phyloP scores from a whole-genome alignment of 495 filamentous ascomycete genomes.

The Daldinia bambusicola region DNA sequence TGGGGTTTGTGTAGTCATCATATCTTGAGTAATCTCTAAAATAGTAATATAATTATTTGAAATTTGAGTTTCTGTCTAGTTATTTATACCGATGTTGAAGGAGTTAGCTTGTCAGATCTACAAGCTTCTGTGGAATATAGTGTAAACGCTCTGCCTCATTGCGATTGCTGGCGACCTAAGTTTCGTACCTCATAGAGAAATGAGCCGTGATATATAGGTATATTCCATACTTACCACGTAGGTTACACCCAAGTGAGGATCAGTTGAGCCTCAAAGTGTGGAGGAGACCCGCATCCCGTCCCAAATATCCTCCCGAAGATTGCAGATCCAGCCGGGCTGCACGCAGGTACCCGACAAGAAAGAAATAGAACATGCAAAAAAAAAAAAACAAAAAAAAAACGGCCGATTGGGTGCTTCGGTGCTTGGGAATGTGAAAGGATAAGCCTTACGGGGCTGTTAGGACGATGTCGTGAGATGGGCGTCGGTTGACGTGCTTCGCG shows the following conservation, averaged over 20 bases:
- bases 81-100: background rate
- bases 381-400: too few species aligned
- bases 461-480: conserved; percentile 32
- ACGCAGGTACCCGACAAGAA: conserved; percentile 24
- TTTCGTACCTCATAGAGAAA: too few species aligned
- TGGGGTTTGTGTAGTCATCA: conserved; percentile 11
- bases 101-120: background rate
- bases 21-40: conserved; percentile 21
- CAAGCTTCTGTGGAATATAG: too few species aligned
- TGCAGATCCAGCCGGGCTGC: background rate
- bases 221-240: background rate
- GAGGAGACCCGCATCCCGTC: conserved; percentile 22
- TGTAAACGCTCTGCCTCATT: too few species aligned
- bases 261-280: conserved; percentile 36
- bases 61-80: background rate
- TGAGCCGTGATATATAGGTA: too few species aligned
- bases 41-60: conserved; percentile 32
- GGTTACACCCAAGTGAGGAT: background rate
- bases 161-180: too few species aligned
- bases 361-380: conserved; percentile 3
- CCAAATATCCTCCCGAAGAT: background rate
- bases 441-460: conserved; percentile 1
- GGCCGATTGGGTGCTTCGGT: conserved; percentile 17
- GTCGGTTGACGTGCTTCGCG: conserved; percentile 37
- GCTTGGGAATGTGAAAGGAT: background rate